These are phyloP conservation scores for Mycena polygramma DNA, from an alignment of 768 basidiomycete genomes.

Conservation along the genomic window DNA sequence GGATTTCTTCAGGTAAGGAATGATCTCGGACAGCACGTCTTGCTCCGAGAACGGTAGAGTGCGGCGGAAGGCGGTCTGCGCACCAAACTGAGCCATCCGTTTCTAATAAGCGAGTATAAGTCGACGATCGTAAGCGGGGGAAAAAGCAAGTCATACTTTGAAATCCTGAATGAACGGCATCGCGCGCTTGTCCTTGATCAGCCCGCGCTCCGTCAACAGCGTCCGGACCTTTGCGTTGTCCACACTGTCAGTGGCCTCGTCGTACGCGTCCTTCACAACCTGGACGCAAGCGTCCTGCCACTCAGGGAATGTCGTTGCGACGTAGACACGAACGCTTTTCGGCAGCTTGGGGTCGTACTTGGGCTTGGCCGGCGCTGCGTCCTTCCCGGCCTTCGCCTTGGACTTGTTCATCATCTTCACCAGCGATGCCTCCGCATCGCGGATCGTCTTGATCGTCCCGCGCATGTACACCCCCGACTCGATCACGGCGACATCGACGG, in stretches of 20 bases:
- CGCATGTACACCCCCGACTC: conserved; percentile 91
- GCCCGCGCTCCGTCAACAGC: conserved; percentile 73
- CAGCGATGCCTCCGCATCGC: conserved; percentile 86
- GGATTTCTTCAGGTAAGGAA: conserved; percentile 86
- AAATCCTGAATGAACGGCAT: conserved; percentile 97
- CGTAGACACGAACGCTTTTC: conserved; percentile 89
- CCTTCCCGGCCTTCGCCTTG: conserved; percentile 66
- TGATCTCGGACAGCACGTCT: conserved; percentile 75
- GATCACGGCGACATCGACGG: conserved; percentile 75
- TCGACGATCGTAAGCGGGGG: background rate
- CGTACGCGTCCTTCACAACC: conserved; percentile 78
- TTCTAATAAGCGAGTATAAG: conserved; percentile 62
- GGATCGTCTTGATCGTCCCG: conserved; percentile 88
- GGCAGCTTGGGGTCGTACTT: conserved; percentile 88
- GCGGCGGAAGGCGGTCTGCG: conserved; percentile 84
- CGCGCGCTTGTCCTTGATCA: conserved; percentile 95
- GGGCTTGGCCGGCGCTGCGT: conserved; percentile 52
- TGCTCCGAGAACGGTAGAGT: conserved; percentile 87
- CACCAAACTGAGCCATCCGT: conserved; percentile 84
- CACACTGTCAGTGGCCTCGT: conserved; percentile 68
- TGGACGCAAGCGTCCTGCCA: conserved; percentile 93
- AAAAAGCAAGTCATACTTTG: conserved; percentile 70
- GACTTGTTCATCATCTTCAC: conserved; percentile 85
- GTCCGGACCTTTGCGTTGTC: conserved; percentile 87
- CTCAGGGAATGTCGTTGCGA: conserved; percentile 90